Evolutionary conservation across 164 flowering plant species (phyloP).

Genomic region (Malania oleifera): DNA sequence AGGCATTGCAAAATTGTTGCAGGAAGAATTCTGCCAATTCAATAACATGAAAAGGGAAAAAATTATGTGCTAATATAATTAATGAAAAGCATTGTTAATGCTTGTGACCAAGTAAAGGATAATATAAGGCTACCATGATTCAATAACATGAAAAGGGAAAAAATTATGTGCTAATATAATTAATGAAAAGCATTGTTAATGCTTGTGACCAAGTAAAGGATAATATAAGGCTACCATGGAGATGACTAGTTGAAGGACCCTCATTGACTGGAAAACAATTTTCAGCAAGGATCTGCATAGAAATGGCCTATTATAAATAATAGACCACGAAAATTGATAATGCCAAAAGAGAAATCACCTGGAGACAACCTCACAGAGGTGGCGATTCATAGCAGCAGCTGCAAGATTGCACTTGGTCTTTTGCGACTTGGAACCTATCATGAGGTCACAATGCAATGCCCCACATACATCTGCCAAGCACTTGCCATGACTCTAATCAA

Average conservation of each 20-base stretch:
- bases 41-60: background rate
- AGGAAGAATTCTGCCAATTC: conserved; percentile 5
- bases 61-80: background rate
- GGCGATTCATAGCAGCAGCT: conserved; percentile 4
- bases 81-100: too few species aligned
- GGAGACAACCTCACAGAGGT: conserved; percentile 1
- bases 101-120: too few species aligned
- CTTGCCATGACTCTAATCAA: conserved; percentile 3
- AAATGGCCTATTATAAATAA: background rate
- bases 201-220: background rate
- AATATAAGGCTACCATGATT: too few species aligned
- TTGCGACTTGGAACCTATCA: background rate
- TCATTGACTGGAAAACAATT: background rate
- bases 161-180: too few species aligned
- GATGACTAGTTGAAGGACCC: background rate
- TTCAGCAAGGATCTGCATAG: conserved; percentile 3
- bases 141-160: too few species aligned
- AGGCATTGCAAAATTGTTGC: background rate
- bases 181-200: too few species aligned
- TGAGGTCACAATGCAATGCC: conserved; percentile 4
- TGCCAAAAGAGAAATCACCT: too few species aligned
- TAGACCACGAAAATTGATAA: background rate
- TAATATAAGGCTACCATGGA: background rate
- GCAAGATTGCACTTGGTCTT: conserved; percentile 7
- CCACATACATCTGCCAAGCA: conserved; percentile 7